A percentile compares a stretch with the other conserved stretches of the same genome.
Evolutionary conservation across 1,284 basidiomycete species (phyloP).

Genomic region (Sphaerobolus stellatus): DNA sequence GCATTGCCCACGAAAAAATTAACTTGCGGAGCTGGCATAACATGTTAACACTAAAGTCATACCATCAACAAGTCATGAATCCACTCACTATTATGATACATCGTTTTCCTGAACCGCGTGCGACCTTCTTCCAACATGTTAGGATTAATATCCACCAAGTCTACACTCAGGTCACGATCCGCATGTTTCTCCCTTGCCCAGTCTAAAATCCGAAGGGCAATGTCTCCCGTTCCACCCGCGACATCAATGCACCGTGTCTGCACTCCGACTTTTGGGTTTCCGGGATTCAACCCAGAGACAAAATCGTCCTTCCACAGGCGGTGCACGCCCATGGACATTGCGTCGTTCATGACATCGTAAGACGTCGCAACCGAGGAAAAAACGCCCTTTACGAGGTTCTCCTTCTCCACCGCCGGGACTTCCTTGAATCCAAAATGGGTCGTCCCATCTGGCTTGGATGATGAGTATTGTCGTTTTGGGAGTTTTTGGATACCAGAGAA

Average conservation of each 20-base stretch:
- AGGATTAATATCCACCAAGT: slow-evolving; percentile 93
- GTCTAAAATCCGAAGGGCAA: slow-evolving; percentile 93
- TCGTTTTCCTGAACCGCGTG: slow-evolving; percentile 89
- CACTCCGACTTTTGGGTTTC: slow-evolving; percentile 46
- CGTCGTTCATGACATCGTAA: slow-evolving; percentile 99
- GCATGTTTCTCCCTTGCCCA: slow-evolving; percentile 86
- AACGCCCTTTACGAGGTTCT: slow-evolving; percentile 81
- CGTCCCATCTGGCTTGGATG: slow-evolving; percentile 34
- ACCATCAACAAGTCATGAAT: neutral
- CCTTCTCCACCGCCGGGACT: slow-evolving; percentile 77
- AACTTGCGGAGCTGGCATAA: slow-evolving; percentile 84
- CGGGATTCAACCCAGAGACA: slow-evolving; percentile 80
- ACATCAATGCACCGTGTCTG: slow-evolving; percentile 85
- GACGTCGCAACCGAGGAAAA: slow-evolving; percentile 95
- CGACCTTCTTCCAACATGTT: slow-evolving; percentile 95
- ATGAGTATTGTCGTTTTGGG: neutral
- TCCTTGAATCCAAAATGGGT: slow-evolving; percentile 93
- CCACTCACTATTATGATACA: slow-evolving; percentile 91
- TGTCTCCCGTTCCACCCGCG: slow-evolving; percentile 97
- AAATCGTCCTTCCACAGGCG: slow-evolving; percentile 97
- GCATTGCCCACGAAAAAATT: slow-evolving; percentile 94
- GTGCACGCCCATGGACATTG: slow-evolving; percentile 95
- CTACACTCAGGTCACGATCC: slow-evolving; percentile 85
- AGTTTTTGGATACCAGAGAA: neutral
- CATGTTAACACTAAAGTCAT: slow-evolving; percentile 20